Evolutionary conservation across 1,139 yeast species (phyloP), one percentile per base, ranked within the genome.

Genomic region (Geotrichum cucujoidarum): DNA sequence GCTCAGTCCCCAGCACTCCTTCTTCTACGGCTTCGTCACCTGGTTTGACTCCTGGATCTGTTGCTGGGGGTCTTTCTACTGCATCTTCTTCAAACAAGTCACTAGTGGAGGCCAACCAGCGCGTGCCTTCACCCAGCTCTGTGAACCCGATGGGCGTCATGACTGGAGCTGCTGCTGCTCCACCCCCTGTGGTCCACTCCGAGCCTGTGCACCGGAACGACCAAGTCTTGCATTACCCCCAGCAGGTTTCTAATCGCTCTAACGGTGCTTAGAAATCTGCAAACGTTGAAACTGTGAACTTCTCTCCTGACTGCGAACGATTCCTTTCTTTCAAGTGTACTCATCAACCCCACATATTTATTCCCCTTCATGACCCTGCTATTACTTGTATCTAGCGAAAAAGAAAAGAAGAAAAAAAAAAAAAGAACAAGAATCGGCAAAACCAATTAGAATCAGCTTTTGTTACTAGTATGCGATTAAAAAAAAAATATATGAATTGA

Each of bases 151-250:
- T 55, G 21, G 52, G 51, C 31, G 48, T 53, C 30, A 40, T 53
- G 43, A 41, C 55, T 7, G 54, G 55, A 2, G 53, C 48, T 3
- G 53, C 55, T 4, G 34, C 52, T 6, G 46, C 44, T 2, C 55
- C 58, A 3, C 54, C 58, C 2, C 55, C 60, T 3, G 57, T 55
- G 4, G 57, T 56, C 3, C 58, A 57, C 33, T 54, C 57, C 1
- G 50, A 47, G 17, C 50, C 46, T 10, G 50, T 47, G 6, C 50
- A 47, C 30, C 36, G 47, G 11, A 47, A 47, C 33, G 50, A 47
- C 24, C 50, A 47, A 38, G 44, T 47, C 31, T 29, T 42, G 43
- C 50, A 47, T 38, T 47, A 47, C 38, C 43, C 43, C 17, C 43
- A 39, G 25, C 35, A 27, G n/a, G 22, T 29, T 11, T 18, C 14